A percentile compares a stretch with the other conserved stretches of the same genome.
These are phyloP conservation scores for Pelargonium fulgidum DNA, from an alignment of 441 rosid species.

Conservation along the genomic window DNA sequence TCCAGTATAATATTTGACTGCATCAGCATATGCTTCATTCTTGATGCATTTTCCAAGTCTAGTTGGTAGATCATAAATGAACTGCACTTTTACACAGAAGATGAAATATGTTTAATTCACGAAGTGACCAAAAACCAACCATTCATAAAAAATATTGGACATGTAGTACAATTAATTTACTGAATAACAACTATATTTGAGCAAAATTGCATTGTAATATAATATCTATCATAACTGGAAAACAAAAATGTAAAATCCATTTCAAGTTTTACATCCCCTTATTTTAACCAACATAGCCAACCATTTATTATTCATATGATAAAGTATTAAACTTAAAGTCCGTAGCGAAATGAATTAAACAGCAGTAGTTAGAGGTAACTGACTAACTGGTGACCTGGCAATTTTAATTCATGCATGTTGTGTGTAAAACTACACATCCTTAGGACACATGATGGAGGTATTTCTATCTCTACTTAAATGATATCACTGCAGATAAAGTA, in stretches of 20 bases:
- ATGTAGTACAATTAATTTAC: not conserved
- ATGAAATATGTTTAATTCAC: slow-evolving; percentile 30
- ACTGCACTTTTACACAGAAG: slow-evolving; percentile 72
- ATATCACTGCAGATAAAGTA: not conserved
- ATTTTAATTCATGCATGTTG: not conserved
- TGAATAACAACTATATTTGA: not conserved
- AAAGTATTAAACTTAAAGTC: slow-evolving; percentile 1
- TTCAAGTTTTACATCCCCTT: not conserved
- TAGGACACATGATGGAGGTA: not conserved
- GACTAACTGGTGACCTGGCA: not conserved
- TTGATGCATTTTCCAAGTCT: slow-evolving; percentile 88
- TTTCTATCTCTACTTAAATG: not conserved
- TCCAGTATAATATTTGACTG: slow-evolving; percentile 88
- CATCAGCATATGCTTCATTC: slow-evolving; percentile 88
- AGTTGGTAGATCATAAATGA: slow-evolving; percentile 95
- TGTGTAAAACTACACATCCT: not conserved
- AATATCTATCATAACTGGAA: slow-evolving; percentile 4
- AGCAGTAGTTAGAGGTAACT: not conserved
- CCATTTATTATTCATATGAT: not conserved
- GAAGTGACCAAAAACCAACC: slow-evolving; percentile 21
- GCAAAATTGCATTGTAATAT: not conserved
- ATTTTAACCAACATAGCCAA: slow-evolving; percentile 17
- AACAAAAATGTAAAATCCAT: not conserved
- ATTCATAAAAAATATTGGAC: slow-evolving; percentile 11
- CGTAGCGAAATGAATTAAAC: not conserved